A percentile compares a stretch with the other conserved stretches of the same genome.
Evolutionary conservation across 2,329 filamentous ascomycete species (phyloP).

Genomic region (Microascus cirrosus): DNA sequence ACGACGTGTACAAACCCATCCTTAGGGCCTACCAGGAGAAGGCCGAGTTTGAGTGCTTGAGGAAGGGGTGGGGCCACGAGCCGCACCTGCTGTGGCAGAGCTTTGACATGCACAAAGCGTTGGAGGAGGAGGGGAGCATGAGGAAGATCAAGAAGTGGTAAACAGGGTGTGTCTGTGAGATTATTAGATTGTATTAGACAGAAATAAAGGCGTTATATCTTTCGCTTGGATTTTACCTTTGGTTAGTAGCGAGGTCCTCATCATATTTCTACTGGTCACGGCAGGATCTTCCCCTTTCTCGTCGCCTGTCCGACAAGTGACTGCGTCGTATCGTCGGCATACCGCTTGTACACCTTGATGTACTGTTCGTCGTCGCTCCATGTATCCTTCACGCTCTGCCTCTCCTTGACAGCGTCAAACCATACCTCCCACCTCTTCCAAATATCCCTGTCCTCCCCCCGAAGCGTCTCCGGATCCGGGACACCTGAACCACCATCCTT

Average conservation of each 20-base stretch:
- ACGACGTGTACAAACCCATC: constrained; percentile 77
- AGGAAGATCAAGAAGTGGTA: constrained; percentile 60
- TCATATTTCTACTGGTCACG: no score
- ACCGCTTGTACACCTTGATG: constrained; percentile 55
- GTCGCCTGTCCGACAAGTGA: constrained; percentile 52
- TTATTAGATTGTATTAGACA: background rate
- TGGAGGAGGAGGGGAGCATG: constrained; percentile 79
- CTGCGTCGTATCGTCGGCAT: constrained; percentile 54
- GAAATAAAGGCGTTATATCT: background rate
- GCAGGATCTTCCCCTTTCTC: constrained; percentile 50
- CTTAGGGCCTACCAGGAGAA: constrained; percentile 73
- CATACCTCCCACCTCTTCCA: constrained; percentile 59
- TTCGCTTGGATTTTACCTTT: background rate
- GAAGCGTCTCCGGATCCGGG: constrained; percentile 17
- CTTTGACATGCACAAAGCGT: constrained; percentile 82
- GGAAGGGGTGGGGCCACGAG: constrained; percentile 83
- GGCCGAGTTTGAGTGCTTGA: constrained; percentile 76
- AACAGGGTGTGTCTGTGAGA: background rate
- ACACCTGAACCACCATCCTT: constrained; percentile 45
- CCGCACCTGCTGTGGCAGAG: constrained; percentile 77
- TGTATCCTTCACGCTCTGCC: constrained; percentile 55
- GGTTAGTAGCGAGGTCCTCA: background rate
- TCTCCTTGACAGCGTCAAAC: constrained; percentile 44
- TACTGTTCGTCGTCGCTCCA: constrained; percentile 59
- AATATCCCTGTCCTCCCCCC: constrained; percentile 37